Base-by-base conservation (phyloP, 352 stramenopile genomes). In the Thalassiosira hispida region DNA sequence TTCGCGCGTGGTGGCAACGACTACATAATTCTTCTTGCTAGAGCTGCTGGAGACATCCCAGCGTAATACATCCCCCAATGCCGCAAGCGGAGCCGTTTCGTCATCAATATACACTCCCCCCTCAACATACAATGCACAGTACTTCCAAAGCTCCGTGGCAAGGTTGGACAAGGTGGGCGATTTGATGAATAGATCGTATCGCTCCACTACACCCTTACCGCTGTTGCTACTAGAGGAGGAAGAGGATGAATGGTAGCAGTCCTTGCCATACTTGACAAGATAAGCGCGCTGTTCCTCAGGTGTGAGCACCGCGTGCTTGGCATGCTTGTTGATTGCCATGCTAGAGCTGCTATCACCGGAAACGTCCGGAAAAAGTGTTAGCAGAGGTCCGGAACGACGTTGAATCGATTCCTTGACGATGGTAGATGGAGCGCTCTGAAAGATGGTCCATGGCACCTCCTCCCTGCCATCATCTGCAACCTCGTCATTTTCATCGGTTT, bases 131-230 rank as follows among this genome's bases (percentile, higher is more conserved):
- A 93, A 55, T 7, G 70, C 77, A 46, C 85, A 91, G 33, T 86
- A 93, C 64, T 93, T 93, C 46, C 79, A 85, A 0, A 93, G 52
- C 81, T 93, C 88, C 18, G 67, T 44, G 11, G 83, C 80, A 7
- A 80, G 23, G 23, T 42, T 33, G 5, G 47, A 16, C 3, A 57
- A 52, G 9, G 27, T 73, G 6, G 69, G 16, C n/a, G 33, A 35
- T 56, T 12, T 22, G 14, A 55, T 18, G 0, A 84, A 40, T 14
- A 31, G 22, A 65, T 83, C 74, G 40, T 67, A 84, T 71, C 60
- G 61, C 0, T 27, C 27, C 1, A 70, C 3, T 33, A 80, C 8
- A 6, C 27, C 20, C 1, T 25, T 38, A 27, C 35, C 35, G 23
- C 7, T 47, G 20, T 44, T 22, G 22, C 25, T 22, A 6, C 44